Evolutionary conservation across 495 filamentous ascomycete genomes (phyloP), one percentile per base, ranked within the genome.

Genomic region (Immersiella caudata): DNA sequence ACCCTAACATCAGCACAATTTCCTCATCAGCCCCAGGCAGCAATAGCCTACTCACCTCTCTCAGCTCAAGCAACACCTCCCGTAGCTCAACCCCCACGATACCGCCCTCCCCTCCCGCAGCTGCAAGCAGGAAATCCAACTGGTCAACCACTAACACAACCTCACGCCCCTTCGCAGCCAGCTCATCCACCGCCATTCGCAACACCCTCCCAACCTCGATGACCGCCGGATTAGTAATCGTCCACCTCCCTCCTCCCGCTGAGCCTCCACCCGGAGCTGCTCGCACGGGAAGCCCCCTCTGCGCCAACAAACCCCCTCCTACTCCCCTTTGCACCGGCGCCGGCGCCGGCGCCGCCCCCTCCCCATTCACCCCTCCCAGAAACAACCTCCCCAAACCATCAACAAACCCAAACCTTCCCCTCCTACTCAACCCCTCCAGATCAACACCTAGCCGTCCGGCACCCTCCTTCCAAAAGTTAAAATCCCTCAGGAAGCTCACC

Each of bases 401-500:
- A 2, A 46, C 40, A 46, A 46, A 46, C 40, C 40, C 40, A 46
- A 46, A 46, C 40, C 40, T 46, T 21, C 84, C 83, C 67, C 84
- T 85, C 55, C 80, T 77, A 67, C 76, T 79, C 18, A 89, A 75
- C 11, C 82, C 85, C 11, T 86, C 84, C 60, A 95, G 81, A 77
- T 96, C 92, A 61, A 94, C 68, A 9, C 91, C 91, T 68, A 92
- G 73, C 76, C 85, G 85, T 64, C 83, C 84, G 26, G 83, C 84
- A 52, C 84, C 83, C 4, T 88, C 82, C 57, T 77, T 87, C 93
- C 93, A 97, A 74, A 96, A 96, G 26, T 83, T 79, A 67, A 79
- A 84, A 70, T 93, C 89, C 61, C 91, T 85, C 78, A 96, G 77
- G 89, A 97, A 84, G 79, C 90, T 93, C 67, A 94, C 87, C 0